Conservation (phyloP, 805 yeast genomes). For the Metschnikowia borealis region DNA sequence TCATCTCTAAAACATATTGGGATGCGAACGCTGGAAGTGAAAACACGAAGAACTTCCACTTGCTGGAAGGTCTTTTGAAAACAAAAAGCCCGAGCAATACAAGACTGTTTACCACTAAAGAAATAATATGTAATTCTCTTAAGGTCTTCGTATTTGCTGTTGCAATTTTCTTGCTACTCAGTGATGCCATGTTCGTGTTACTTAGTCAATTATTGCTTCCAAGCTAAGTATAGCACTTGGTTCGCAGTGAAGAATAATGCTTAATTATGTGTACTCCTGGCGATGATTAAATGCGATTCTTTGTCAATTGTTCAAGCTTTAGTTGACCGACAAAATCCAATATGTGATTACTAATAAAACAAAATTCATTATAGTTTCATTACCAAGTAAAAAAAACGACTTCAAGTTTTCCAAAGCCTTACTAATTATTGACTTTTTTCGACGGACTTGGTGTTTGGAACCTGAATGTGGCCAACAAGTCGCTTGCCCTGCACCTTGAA, state of each 20-base stretch:
- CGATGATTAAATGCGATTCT: neutral
- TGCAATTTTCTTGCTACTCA: conserved; percentile 53
- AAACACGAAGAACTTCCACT: conserved; percentile 26
- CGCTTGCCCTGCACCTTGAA: conserved; percentile 18
- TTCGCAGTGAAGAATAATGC: neutral
- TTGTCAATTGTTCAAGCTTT: neutral
- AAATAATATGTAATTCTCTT: conserved; percentile 34
- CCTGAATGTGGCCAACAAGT: conserved; percentile 21
- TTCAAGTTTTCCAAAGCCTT: neutral
- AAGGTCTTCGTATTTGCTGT: conserved; percentile 35
- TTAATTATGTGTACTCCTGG: neutral
- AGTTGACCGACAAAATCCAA: neutral
- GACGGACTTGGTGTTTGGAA: conserved; percentile 16
- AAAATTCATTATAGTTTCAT: neutral
- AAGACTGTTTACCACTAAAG: conserved; percentile 20
- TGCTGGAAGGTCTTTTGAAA: conserved; percentile 14
- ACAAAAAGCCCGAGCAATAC: conserved; percentile 12
- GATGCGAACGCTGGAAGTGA: conserved; percentile 39
- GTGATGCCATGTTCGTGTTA: conserved; percentile 47
- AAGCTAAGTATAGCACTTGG: neutral
- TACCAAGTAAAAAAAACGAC: neutral
- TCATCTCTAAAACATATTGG: conserved; percentile 51
- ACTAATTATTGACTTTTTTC: conserved; percentile 14
- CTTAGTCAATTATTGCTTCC: neutral
- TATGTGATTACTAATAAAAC: neutral